Percentiles rank a stretch among this genome's conserved stretches.
Evolutionary conservation across 192 early-diverging fungal genomes (phyloP).

Genomic region (Linnemannia zychae): DNA sequence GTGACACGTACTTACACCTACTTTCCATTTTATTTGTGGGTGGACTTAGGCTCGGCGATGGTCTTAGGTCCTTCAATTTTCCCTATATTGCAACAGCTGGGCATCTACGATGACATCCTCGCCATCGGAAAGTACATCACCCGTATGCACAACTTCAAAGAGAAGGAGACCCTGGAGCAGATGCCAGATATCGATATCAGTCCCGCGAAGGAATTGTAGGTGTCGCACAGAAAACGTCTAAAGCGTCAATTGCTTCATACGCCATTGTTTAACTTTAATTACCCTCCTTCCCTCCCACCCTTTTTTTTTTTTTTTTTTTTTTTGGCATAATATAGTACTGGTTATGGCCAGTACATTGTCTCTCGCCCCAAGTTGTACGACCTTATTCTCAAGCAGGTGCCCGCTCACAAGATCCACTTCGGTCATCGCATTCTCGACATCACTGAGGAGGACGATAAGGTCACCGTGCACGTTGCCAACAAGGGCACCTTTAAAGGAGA

Average conservation of each 20-base stretch:
- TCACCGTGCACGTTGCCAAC: slow-evolving; percentile 26
- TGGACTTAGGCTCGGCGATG: background rate
- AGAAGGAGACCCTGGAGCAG: background rate
- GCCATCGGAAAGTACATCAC: background rate
- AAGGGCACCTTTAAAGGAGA: slow-evolving; percentile 9
- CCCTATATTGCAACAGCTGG: background rate
- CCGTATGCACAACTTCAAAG: background rate
- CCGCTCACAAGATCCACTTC: slow-evolving; percentile 18
- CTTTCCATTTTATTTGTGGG: no score
- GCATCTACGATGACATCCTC: background rate
- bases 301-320: background rate
- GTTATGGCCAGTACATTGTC: background rate
- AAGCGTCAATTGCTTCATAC: no score
- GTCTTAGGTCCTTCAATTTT: background rate
- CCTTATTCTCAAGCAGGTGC: background rate
- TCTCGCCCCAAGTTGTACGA: slow-evolving; percentile 13
- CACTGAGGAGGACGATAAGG: slow-evolving; percentile 19
- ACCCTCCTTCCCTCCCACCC: no score
- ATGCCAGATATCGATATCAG: no score
- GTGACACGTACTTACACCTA: background rate
- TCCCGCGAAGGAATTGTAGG: no score
- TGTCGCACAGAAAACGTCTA: no score
- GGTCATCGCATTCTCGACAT: slow-evolving; percentile 15
- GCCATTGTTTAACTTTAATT: no score
- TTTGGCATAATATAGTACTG: background rate